These are phyloP conservation scores for Trichomonascus vanleenenianus DNA, from an alignment of 805 yeast genomes.

Conservation along the genomic window DNA sequence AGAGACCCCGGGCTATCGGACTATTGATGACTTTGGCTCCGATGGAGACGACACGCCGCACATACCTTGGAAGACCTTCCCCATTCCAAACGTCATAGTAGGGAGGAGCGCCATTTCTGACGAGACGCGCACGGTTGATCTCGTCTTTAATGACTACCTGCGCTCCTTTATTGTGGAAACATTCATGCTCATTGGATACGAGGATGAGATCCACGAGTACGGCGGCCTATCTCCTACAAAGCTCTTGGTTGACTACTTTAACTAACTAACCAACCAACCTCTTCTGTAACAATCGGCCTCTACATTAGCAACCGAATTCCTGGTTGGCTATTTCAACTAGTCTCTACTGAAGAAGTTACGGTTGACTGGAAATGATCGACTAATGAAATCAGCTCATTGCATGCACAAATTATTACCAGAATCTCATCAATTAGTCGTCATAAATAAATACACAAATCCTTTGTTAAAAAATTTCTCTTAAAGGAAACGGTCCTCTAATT, in stretches of 20 bases:
- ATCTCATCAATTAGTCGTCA: neutral
- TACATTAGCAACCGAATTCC: neutral
- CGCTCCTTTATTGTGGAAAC: slow-evolving; percentile 44
- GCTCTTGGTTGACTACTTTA: slow-evolving; percentile 25
- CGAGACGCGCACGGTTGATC: slow-evolving; percentile 41
- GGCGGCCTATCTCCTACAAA: slow-evolving; percentile 25
- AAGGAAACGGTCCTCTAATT: neutral
- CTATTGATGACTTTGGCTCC: slow-evolving; percentile 75
- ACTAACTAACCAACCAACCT: no score
- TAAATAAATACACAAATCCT: neutral
- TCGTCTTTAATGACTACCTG: slow-evolving; percentile 76
- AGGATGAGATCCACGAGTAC: slow-evolving; percentile 11
- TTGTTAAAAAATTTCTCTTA: neutral
- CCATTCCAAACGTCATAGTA: slow-evolving; percentile 74
- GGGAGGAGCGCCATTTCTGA: slow-evolving; percentile 29
- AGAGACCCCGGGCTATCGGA: slow-evolving; percentile 53
- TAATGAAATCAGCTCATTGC: no score
- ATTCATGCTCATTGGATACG: slow-evolving; percentile 26
- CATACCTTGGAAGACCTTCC: slow-evolving; percentile 46
- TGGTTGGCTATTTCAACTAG: neutral
- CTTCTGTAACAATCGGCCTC: no score
- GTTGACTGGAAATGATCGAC: no score
- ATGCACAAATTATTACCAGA: no score
- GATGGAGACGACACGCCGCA: slow-evolving; percentile 82
- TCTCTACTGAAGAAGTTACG: no score